A percentile compares a stretch with the other conserved stretches of the same genome.
phyloP scores from a whole-genome alignment of 768 basidiomycete species.

The Dentipellis fragilis region DNA sequence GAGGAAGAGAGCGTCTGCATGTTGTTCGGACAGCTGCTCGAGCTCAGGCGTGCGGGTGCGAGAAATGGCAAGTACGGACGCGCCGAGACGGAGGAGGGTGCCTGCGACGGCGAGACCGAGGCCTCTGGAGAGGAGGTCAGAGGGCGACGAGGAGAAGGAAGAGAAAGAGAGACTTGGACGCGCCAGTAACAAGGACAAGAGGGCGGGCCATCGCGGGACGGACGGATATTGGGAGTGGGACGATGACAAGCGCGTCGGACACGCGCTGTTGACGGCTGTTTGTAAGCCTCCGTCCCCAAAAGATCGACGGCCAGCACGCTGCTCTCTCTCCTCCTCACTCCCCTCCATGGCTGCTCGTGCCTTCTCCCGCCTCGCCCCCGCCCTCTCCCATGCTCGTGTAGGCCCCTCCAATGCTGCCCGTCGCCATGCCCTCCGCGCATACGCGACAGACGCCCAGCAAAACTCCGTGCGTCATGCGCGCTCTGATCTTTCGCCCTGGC shows the following conservation, averaged over 20 bases:
- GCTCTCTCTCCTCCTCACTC: conserved; percentile 21
- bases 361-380: conserved; percentile 54
- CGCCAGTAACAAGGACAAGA: conserved; percentile 76
- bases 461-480: conserved; percentile 35
- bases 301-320: conserved; percentile 1
- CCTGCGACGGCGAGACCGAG: conserved; percentile 74
- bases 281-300: conserved; percentile 3
- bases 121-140: conserved; percentile 27
- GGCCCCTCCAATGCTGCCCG: conserved; percentile 32
- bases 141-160: conserved; percentile 14
- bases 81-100: conserved; percentile 53
- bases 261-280: conserved; percentile 6
- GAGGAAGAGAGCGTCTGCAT: conserved; percentile 35
- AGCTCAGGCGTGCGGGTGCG: conserved; percentile 63
- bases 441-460: conserved; percentile 50
- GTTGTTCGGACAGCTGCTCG: conserved; percentile 30
- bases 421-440: conserved; percentile 40
- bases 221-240: conserved; percentile 1
- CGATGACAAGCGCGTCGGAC: conserved; percentile 3
- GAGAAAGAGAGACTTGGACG: conserved; percentile 47
- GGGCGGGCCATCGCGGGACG: conserved; percentile 32
- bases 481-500: conserved; percentile 19
- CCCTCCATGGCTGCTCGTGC: conserved; percentile 37
- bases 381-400: conserved; percentile 30
- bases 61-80: conserved; percentile 68